Conservation (phyloP, 2,329 filamentous ascomycete genomes). For the Fonsecaea erecta region DNA sequence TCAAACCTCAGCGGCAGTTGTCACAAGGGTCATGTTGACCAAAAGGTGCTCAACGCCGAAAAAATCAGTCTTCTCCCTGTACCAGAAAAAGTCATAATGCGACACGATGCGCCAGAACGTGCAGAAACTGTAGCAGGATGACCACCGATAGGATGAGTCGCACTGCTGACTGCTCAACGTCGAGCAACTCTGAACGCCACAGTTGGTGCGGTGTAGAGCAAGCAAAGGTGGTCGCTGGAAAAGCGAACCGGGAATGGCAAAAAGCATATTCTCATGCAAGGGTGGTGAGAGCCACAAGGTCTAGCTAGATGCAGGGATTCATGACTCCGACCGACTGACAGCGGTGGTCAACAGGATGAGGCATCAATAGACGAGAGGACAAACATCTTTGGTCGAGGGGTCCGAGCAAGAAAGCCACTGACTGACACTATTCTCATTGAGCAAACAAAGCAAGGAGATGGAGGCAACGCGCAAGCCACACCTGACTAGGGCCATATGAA, state of each 20-base stretch:
- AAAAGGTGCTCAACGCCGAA: not conserved
- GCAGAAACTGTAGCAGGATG: not conserved
- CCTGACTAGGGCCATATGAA: not conserved
- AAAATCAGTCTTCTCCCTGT: not conserved
- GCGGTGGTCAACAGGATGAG: not conserved
- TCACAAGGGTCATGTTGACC: not conserved
- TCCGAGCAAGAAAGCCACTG: not conserved
- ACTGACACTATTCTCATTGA: not conserved
- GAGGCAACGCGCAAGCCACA: not conserved
- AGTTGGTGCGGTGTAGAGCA: not conserved
- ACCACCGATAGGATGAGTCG: not conserved
- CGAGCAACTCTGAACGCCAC: not conserved
- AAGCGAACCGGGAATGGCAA: not conserved
- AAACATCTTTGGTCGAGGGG: not conserved
- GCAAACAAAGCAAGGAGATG: not conserved
- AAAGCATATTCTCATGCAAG: conserved; percentile 8
- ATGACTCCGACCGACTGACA: not conserved
- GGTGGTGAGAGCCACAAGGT: not conserved
- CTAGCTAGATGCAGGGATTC: not conserved
- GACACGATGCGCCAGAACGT: not conserved
- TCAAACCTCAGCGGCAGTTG: not conserved
- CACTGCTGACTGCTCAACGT: not conserved
- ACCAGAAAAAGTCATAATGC: not conserved
- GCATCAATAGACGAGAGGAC: not conserved
- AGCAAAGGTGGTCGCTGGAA: not conserved